Evolutionary conservation across 73 alveolate genomes (phyloP).

Genomic region (Paramecium bursaria): DNA sequence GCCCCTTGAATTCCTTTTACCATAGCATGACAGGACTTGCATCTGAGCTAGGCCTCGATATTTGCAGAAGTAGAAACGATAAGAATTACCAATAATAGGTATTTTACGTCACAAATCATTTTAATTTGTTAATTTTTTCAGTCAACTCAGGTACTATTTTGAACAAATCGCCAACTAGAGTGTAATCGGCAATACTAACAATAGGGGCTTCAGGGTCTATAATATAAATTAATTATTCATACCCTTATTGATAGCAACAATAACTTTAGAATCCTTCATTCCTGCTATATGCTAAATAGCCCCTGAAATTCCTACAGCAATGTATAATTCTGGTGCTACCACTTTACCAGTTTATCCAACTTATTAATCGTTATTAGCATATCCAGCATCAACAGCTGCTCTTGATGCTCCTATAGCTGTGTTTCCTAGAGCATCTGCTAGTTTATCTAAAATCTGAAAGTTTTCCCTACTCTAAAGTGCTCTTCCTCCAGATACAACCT

Average conservation of each 20-base stretch:
- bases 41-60: not conserved
- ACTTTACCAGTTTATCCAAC: conserved; percentile 97
- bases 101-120: conserved; percentile 46
- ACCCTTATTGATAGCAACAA: conserved; percentile 94
- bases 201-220: conserved; percentile 91
- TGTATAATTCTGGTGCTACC: conserved; percentile 95
- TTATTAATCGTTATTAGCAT: conserved; percentile 86
- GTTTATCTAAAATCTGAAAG: conserved; percentile 77
- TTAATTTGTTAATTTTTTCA: conserved; percentile 72
- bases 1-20: conserved; percentile 9
- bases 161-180: conserved; percentile 91
- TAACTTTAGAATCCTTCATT: conserved; percentile 95
- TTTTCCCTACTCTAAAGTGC: conserved; percentile 85
- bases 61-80: not conserved
- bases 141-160: conserved; percentile 94
- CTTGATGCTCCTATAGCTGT: conserved; percentile 93
- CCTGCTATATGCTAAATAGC: conserved; percentile 97
- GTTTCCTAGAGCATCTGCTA: conserved; percentile 81
- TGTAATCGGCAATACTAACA: conserved; percentile 89
- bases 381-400: conserved; percentile 98
- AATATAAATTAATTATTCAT: not conserved
- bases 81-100: not conserved
- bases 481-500: conserved; percentile 88
- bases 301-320: conserved; percentile 97
- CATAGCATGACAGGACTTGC: conserved; percentile 24